These are phyloP conservation scores for Populus nigra DNA, from an alignment of 345 rosid species.

Conservation along the genomic window DNA sequence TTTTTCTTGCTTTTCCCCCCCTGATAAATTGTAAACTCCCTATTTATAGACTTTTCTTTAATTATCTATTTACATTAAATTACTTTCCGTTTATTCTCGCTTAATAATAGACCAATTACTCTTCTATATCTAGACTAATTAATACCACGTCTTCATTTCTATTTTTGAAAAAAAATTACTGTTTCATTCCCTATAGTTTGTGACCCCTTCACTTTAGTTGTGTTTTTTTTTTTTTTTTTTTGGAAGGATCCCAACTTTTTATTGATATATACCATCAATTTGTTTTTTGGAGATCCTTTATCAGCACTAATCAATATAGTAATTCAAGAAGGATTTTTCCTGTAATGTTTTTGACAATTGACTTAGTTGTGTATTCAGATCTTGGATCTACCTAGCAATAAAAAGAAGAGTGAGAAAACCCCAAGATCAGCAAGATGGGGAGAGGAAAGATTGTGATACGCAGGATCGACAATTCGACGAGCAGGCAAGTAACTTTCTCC, in stretches of 20 bases:
- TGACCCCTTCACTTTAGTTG: not conserved
- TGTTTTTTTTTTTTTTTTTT: not conserved
- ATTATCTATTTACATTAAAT: not conserved
- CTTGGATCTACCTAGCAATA: conserved; percentile 12
- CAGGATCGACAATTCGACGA: conserved; percentile 57
- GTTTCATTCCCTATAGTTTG: not conserved
- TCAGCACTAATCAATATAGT: not conserved
- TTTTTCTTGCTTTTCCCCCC: not conserved
- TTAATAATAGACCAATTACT: not conserved
- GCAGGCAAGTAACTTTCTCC: conserved; percentile 57
- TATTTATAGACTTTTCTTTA: not conserved
- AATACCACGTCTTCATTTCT: not conserved
- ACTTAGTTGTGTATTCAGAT: conserved; percentile 3
- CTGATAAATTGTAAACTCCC: not conserved
- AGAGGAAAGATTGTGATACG: conserved; percentile 57
- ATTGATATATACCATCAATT: not conserved
- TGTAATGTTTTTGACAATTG: not conserved
- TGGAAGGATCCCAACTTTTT: not conserved
- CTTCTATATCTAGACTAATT: not conserved
- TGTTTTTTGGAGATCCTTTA: not conserved
- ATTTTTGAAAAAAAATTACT: not conserved
- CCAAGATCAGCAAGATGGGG: conserved; percentile 39
- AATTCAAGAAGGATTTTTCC: not conserved
- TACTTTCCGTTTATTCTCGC: not conserved
- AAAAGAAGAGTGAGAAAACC: not conserved